Conservation (phyloP, 371 early-diverging fungal species). For the Rhizopus stolonifer region DNA sequence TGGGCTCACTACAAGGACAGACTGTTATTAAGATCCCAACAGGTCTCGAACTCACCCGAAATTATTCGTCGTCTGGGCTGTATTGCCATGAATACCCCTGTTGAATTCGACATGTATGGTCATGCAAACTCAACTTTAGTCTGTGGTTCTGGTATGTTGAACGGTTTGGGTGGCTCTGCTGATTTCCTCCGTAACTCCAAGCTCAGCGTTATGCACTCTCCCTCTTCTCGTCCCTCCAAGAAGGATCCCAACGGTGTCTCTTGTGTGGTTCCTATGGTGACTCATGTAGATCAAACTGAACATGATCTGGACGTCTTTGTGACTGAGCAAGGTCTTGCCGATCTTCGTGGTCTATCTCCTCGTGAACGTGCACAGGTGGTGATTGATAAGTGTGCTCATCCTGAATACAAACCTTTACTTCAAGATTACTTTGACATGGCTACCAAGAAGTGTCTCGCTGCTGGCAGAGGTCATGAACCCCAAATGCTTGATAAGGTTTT, state of each 20-base stretch:
- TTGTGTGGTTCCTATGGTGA: constrained; percentile 52
- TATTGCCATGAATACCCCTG: constrained; percentile 60
- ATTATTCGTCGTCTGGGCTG: constrained; percentile 55
- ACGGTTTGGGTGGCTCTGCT: constrained; percentile 54
- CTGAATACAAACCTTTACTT: constrained; percentile 50
- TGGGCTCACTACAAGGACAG: constrained; percentile 52
- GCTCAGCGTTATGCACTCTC: constrained; percentile 54
- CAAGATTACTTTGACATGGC: constrained; percentile 54
- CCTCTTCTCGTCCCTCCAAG: constrained; percentile 51
- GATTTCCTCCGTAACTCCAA: constrained; percentile 56
- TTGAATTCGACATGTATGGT: constrained; percentile 58
- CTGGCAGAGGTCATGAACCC: constrained; percentile 54
- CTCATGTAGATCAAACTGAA: constrained; percentile 56
- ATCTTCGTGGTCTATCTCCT: constrained; percentile 54
- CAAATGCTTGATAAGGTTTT: constrained; percentile 58
- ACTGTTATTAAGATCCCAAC: constrained; percentile 52
- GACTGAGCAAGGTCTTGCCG: constrained; percentile 57
- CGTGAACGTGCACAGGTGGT: constrained; percentile 53
- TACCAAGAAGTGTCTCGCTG: constrained; percentile 50
- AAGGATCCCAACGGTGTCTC: constrained; percentile 50
- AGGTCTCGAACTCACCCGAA: constrained; percentile 56
- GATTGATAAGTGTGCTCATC: constrained; percentile 56
- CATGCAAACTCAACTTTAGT: constrained; percentile 57
- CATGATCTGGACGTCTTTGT: constrained; percentile 56
- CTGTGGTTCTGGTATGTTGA: constrained; percentile 55